Percentiles rank a stretch among this genome's conserved stretches.
phyloP scores from a whole-genome alignment of 257 asterid species.

The Lantana camara region DNA sequence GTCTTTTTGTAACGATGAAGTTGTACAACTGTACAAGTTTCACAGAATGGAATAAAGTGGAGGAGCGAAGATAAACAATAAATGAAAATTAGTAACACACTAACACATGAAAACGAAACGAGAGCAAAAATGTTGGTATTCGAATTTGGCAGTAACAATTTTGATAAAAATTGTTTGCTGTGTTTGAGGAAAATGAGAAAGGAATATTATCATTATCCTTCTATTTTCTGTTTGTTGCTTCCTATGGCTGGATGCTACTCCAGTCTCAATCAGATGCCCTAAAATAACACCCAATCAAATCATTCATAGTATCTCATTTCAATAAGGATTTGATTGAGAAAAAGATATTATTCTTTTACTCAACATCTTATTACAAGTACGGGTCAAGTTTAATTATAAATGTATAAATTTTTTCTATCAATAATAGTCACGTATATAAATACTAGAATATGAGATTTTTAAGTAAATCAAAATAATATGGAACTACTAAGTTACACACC shows the following conservation, averaged over 20 bases:
- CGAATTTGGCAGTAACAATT: conserved; percentile 16
- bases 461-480: no score
- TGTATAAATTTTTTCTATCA: no score
- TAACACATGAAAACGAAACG: not conserved
- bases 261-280: not conserved
- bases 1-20: conserved; percentile 12
- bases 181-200: not conserved
- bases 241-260: not conserved
- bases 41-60: not conserved
- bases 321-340: no score
- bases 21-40: not conserved
- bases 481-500: no score
- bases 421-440: no score
- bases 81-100: not conserved
- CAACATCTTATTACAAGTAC: no score
- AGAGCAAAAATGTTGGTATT: conserved; percentile 2
- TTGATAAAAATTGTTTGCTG: not conserved
- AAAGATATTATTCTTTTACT: no score
- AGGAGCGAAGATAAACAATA: not conserved
- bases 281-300: not conserved
- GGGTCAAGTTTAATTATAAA: no score
- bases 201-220: not conserved
- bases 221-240: conserved; percentile 14
- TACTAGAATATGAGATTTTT: no score
- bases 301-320: not conserved